Evolutionary conservation across 306 rosid species (phyloP).

Genomic region (Rubus idaeus): DNA sequence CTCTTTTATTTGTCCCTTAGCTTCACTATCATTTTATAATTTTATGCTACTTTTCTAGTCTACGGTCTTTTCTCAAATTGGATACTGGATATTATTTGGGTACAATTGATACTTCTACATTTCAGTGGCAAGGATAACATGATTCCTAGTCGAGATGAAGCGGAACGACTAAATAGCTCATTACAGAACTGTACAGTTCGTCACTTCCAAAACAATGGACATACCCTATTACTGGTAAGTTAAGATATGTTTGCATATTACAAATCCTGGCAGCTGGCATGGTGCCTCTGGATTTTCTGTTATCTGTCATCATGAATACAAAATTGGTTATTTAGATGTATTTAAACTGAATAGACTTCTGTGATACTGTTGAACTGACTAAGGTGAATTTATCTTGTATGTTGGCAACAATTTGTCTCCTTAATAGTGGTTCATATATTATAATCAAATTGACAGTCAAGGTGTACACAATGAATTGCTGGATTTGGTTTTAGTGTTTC

Average conservation of each 20-base stretch:
- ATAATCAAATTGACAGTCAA: background rate
- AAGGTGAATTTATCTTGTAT: background rate
- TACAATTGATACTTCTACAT: conserved; percentile 10
- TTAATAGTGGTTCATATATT: background rate
- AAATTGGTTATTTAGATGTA: background rate
- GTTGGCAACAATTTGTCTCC: background rate
- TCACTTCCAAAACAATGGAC: conserved; percentile 73
- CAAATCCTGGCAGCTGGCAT: background rate
- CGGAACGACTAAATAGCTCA: conserved; percentile 48
- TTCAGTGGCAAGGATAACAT: conserved; percentile 85
- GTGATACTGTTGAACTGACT: background rate
- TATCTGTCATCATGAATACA: background rate
- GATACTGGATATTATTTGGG: background rate
- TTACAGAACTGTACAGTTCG: conserved; percentile 67
- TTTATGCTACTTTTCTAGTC: background rate
- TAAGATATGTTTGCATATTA: background rate
- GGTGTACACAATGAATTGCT: background rate
- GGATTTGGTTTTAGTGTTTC: background rate
- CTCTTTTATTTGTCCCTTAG: background rate
- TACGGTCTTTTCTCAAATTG: background rate
- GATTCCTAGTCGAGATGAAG: conserved; percentile 90
- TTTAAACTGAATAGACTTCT: background rate
- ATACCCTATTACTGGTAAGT: conserved; percentile 90
- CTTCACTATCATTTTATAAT: too few species aligned
- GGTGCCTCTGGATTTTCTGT: background rate